These are phyloP conservation scores for Hibiscus tridactylites DNA, from an alignment of 345 rosid genomes.

Conservation along the genomic window DNA sequence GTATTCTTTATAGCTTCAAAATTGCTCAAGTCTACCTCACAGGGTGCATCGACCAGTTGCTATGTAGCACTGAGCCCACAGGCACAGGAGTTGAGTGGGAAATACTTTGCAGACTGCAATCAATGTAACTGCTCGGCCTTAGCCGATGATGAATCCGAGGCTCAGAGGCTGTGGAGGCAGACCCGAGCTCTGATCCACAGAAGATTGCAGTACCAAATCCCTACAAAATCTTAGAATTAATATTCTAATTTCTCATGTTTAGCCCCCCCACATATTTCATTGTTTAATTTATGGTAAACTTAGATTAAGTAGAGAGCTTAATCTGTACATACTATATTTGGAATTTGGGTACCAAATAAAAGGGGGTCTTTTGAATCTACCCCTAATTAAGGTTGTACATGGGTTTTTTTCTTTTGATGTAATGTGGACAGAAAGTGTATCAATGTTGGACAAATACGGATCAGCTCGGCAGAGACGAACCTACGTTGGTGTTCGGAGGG, in stretches of 20 bases:
- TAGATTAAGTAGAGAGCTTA: constrained; percentile 7
- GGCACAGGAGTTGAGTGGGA: constrained; percentile 50
- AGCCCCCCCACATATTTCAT: background rate
- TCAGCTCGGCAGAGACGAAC: no score
- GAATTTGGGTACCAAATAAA: background rate
- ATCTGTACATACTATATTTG: constrained; percentile 5
- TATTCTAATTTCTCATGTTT: no score
- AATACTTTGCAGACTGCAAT: constrained; percentile 84
- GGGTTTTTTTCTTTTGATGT: no score
- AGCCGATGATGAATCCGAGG: constrained; percentile 60
- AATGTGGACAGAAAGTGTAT: background rate
- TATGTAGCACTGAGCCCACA: constrained; percentile 75
- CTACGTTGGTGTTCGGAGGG: no score
- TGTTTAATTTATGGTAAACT: background rate
- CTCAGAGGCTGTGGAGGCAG: constrained; percentile 53
- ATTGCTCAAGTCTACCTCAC: constrained; percentile 65
- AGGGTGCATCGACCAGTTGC: constrained; percentile 97
- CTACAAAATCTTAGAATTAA: background rate
- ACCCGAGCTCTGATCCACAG: constrained; percentile 46
- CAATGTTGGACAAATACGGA: no score
- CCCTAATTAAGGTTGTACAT: background rate
- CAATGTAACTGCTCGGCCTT: constrained; percentile 62
- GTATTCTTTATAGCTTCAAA: constrained; percentile 81
- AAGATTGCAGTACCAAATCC: constrained; percentile 17
- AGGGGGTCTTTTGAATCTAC: background rate